A percentile compares a stretch with the other conserved stretches of the same genome.
Conservation (phyloP, 2,329 filamentous ascomycete genomes). For the Daldinia sp. region DNA sequence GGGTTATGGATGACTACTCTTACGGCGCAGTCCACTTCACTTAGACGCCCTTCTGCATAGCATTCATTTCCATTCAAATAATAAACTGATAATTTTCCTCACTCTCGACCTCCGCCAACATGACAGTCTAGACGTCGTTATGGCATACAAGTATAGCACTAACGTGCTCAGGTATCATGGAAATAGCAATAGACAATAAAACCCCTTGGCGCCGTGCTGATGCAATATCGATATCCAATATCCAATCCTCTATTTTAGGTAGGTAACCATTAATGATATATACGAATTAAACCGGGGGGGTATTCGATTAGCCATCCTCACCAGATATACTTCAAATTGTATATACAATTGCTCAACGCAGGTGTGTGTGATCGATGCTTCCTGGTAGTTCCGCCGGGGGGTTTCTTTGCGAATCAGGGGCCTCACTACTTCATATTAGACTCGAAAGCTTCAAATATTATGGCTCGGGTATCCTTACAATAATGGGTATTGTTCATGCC, state of each 20-base stretch:
- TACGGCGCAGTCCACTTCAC: no score
- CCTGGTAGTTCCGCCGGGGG: conserved; percentile 13
- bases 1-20: no score
- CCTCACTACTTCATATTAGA: conserved; percentile 19
- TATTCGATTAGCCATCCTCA: not conserved
- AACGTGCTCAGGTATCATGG: not conserved
- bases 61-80: not conserved
- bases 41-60: not conserved
- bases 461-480: conserved; percentile 10
- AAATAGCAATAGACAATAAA: not conserved
- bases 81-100: not conserved
- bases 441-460: not conserved
- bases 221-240: not conserved
- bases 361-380: not conserved
- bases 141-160: not conserved
- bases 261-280: not conserved
- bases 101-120: not conserved
- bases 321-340: not conserved
- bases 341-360: not conserved
- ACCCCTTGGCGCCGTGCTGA: not conserved
- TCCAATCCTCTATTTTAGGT: not conserved
- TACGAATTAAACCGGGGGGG: not conserved
- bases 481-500: conserved; percentile 4
- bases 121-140: not conserved
- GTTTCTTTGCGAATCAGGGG: conserved; percentile 10